Conservation (phyloP, 306 rosid species). For the Inga leiocalycina region DNA sequence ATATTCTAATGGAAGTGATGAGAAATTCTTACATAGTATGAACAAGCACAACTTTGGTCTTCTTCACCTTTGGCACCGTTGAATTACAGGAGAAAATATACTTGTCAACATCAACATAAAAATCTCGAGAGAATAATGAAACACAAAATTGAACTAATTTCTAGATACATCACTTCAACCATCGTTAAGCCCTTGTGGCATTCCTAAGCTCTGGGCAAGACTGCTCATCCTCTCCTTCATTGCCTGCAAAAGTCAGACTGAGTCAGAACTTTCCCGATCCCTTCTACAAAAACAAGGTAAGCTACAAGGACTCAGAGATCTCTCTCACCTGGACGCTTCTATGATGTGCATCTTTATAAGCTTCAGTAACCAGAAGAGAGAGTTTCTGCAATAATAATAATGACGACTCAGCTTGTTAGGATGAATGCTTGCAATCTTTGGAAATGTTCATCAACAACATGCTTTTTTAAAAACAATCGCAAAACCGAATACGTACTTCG, state of each 20-base stretch:
- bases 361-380: constrained; percentile 62
- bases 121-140: not conserved
- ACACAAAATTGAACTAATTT: constrained; percentile 2
- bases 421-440: not conserved
- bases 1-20: not conserved
- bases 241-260: constrained; percentile 23
- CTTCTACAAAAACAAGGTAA: not conserved
- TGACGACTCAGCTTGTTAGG: not conserved
- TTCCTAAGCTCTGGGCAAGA: constrained; percentile 41
- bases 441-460: not conserved
- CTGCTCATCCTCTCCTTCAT: constrained; percentile 37
- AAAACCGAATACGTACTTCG: constrained; percentile 34
- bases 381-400: constrained; percentile 49
- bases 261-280: not conserved
- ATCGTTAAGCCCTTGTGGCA: constrained; percentile 30
- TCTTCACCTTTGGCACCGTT: not conserved
- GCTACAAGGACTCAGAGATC: not conserved
- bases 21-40: not conserved
- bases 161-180: constrained; percentile 5
- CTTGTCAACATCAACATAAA: not conserved
- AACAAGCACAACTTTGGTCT: not conserved
- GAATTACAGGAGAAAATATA: not conserved
- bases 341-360: constrained; percentile 64
- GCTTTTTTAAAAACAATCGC: not conserved
- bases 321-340: constrained; percentile 54